A percentile compares a stretch with the other conserved stretches of the same genome.
Evolutionary conservation across 139 green algal genomes (phyloP).

Genomic region (Ostreobium quekettii): DNA sequence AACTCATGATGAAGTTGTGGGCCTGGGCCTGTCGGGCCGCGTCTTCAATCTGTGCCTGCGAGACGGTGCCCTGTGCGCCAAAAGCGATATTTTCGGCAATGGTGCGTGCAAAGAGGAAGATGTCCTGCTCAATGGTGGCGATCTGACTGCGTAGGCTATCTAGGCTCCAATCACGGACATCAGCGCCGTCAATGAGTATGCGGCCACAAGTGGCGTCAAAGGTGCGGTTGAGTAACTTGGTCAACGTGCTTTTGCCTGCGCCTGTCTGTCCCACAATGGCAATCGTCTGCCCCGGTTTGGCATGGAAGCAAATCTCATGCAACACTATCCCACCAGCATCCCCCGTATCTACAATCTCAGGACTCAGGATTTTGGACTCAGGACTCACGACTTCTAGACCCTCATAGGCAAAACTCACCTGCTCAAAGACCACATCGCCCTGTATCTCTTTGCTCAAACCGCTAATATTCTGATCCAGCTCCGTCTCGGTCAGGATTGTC

Average conservation of each 20-base stretch:
- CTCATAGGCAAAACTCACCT: too few species aligned
- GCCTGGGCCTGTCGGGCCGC: slow-evolving; percentile 66
- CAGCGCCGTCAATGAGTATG: slow-evolving; percentile 30
- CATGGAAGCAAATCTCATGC: too few species aligned
- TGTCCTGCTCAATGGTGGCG: slow-evolving; percentile 26
- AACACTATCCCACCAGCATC: too few species aligned
- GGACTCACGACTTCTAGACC: too few species aligned
- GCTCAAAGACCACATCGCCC: too few species aligned
- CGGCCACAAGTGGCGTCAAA: slow-evolving; percentile 27
- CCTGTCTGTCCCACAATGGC: slow-evolving; percentile 45
- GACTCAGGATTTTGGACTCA: too few species aligned
- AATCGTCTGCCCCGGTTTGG: slow-evolving; percentile 33
- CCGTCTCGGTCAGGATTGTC: too few species aligned
- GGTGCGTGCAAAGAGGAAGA: slow-evolving; percentile 32
- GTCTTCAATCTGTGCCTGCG: slow-evolving; percentile 38
- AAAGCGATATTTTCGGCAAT: slow-evolving; percentile 37
- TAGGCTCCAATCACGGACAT: slow-evolving; percentile 18
- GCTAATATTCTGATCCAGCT: too few species aligned
- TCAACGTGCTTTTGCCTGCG: slow-evolving; percentile 45
- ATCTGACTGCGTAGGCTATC: slow-evolving; percentile 22
- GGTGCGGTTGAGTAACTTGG: slow-evolving; percentile 27
- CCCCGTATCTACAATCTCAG: too few species aligned
- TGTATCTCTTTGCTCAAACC: too few species aligned
- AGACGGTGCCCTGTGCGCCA: slow-evolving; percentile 1
- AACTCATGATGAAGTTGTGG: slow-evolving; percentile 60